Conservation (phyloP, 345 rosid genomes). For the Capsella bursapastoris region DNA sequence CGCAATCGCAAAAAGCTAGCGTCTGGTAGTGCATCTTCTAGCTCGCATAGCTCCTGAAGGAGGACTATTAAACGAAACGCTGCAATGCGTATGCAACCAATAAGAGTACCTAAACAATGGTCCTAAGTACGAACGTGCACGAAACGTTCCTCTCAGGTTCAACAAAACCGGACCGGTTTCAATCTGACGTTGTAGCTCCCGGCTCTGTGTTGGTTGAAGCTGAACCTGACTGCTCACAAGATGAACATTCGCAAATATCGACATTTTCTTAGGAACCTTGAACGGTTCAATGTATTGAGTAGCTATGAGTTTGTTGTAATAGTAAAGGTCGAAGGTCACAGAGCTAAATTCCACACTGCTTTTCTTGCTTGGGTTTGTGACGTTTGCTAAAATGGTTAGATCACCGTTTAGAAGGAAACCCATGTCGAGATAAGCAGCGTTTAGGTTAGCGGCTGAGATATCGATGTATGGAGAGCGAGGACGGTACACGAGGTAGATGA, state of each 20-base stretch:
- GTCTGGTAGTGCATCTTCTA: constrained; percentile 73
- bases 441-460: constrained; percentile 65
- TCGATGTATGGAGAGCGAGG: constrained; percentile 77
- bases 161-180: constrained; percentile 56
- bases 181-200: constrained; percentile 61
- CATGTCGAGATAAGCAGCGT: constrained; percentile 87
- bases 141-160: constrained; percentile 65
- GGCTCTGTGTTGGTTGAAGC: constrained; percentile 54
- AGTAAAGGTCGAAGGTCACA: constrained; percentile 61
- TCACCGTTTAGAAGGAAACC: constrained; percentile 75
- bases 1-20: constrained; percentile 43
- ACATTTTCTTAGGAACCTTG: constrained; percentile 49
- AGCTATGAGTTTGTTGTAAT: constrained; percentile 65
- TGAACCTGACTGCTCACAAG: constrained; percentile 81
- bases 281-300: constrained; percentile 74
- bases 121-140: constrained; percentile 69
- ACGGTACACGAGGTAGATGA: constrained; percentile 76
- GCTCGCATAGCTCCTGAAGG: constrained; percentile 68
- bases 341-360: constrained; percentile 65
- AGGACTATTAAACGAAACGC: constrained; percentile 63
- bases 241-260: constrained; percentile 52
- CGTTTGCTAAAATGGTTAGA: constrained; percentile 69
- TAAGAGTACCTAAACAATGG: constrained; percentile 72
- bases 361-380: constrained; percentile 84
- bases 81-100: constrained; percentile 65